Evolutionary conservation across 768 basidiomycete genomes (phyloP).

Genomic region (Mrakia frigida): DNA sequence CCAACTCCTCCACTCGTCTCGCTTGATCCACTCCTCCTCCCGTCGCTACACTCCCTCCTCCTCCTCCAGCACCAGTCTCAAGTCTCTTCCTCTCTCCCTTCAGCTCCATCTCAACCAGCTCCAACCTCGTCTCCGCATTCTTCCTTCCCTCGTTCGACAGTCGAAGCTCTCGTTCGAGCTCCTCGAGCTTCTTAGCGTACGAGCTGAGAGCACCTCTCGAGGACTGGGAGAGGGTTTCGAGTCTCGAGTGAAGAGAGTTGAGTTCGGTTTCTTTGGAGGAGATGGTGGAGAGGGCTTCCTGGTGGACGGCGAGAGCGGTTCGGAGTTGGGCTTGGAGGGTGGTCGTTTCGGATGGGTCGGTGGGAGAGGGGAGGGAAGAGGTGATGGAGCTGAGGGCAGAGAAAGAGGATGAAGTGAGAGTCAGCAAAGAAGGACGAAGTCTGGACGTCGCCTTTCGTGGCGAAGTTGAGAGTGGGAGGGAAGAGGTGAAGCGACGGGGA

Average conservation of each 20-base stretch:
- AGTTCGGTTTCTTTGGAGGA: slow-evolving; percentile 28
- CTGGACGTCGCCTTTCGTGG: no score
- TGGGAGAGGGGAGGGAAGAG: neutral
- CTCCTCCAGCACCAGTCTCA: neutral
- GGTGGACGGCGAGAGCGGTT: slow-evolving; percentile 11
- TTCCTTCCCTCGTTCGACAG: neutral
- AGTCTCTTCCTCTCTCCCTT: neutral
- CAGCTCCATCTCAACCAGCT: slow-evolving; percentile 11
- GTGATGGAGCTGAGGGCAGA: slow-evolving; percentile 1
- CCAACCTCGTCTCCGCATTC: slow-evolving; percentile 11
- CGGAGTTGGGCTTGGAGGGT: slow-evolving; percentile 10
- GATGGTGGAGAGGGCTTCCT: slow-evolving; percentile 17
- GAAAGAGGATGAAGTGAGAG: neutral
- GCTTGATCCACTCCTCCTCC: neutral
- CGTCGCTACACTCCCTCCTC: neutral
- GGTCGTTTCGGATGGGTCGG: slow-evolving; percentile 7
- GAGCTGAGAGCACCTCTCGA: neutral
- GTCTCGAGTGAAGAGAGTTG: neutral
- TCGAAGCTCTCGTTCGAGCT: slow-evolving; percentile 20
- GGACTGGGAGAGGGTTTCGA: slow-evolving; percentile 16
- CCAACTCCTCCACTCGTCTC: neutral
- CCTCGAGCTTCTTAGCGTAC: slow-evolving; percentile 7
- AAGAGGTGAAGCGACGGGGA: neutral
- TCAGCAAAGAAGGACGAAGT: no score
- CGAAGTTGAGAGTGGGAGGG: neutral